phyloP scores from a whole-genome alignment of 2,329 filamentous ascomycete species.

The Phaeosphaeria sp. region DNA sequence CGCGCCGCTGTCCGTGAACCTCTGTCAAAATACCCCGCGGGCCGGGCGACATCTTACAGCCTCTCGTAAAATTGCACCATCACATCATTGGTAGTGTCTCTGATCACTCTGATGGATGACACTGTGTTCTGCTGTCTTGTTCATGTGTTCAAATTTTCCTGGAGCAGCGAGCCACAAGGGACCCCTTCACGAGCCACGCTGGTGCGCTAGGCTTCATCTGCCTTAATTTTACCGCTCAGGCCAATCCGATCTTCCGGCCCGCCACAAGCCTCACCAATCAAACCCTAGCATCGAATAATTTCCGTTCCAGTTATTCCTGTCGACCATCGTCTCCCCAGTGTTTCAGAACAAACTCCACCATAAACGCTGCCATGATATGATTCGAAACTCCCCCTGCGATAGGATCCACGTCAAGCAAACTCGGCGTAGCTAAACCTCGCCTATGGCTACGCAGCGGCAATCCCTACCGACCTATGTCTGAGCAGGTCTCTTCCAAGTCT shows the following conservation, averaged over 20 bases:
- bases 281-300: constrained; percentile 7
- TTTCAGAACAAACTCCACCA: constrained; percentile 29
- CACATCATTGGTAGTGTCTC: background rate
- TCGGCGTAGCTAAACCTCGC: constrained; percentile 14
- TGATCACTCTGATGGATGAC: background rate
- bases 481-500: constrained; percentile 11
- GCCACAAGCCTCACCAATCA: constrained; percentile 19
- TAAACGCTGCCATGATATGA: constrained; percentile 20
- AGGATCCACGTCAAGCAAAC: constrained; percentile 33
- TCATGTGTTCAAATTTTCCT: background rate
- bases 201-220: constrained; percentile 14
- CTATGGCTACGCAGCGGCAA: constrained; percentile 20
- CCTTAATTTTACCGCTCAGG: constrained; percentile 10
- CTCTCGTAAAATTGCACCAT: background rate
- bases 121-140: background rate
- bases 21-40: background rate
- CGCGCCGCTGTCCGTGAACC: background rate
- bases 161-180: constrained; percentile 12
- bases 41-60: background rate
- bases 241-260: constrained; percentile 22
- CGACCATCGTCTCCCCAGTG: constrained; percentile 14
- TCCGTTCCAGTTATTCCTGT: constrained; percentile 20
- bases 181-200: constrained; percentile 23
- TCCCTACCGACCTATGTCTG: constrained; percentile 14
- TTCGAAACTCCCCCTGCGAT: constrained; percentile 24